Conservation (phyloP, 306 rosid species). For the Vigna angularis region DNA sequence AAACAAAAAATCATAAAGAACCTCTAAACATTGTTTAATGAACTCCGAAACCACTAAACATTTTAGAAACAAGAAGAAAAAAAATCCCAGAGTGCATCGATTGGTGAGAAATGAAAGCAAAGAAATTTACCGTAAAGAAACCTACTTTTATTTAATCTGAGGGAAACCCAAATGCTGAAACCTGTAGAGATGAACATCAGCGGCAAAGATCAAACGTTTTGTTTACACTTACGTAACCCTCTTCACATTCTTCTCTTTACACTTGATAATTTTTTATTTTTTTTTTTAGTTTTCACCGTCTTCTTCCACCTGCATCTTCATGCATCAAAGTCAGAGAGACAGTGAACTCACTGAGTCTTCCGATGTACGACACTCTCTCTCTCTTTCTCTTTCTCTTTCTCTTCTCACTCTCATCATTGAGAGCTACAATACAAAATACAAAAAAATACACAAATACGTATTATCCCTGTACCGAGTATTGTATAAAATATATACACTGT, state of each 20-base stretch:
- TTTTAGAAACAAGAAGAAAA: conserved; percentile 2
- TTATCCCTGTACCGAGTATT: too few relatives aligned
- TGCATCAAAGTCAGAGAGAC: conserved; percentile 63
- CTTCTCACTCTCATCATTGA: conserved; percentile 54
- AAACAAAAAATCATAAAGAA: neutral
- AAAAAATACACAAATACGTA: neutral
- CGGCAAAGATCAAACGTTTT: conserved; percentile 40
- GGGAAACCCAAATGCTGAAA: conserved; percentile 54
- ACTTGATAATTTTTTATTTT: neutral
- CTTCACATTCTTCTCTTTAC: conserved; percentile 18
- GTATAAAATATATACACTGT: too few relatives aligned
- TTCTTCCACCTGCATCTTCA: conserved; percentile 6
- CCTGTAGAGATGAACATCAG: conserved; percentile 34
- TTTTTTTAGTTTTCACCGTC: conserved; percentile 18
- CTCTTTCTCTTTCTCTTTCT: conserved; percentile 31
- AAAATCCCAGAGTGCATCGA: conserved; percentile 42
- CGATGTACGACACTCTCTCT: conserved; percentile 47
- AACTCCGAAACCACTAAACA: conserved; percentile 35
- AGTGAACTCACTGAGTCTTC: conserved; percentile 51
- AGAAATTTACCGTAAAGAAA: conserved; percentile 39
- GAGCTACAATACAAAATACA: neutral
- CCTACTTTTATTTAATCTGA: conserved; percentile 52
- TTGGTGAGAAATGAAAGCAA: conserved; percentile 29
- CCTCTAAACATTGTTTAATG: conserved; percentile 38
- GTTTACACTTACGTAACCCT: conserved; percentile 1